These are phyloP conservation scores for Penicillium griseofulvum DNA, from an alignment of 2,329 filamentous ascomycete species.

Conservation along the genomic window DNA sequence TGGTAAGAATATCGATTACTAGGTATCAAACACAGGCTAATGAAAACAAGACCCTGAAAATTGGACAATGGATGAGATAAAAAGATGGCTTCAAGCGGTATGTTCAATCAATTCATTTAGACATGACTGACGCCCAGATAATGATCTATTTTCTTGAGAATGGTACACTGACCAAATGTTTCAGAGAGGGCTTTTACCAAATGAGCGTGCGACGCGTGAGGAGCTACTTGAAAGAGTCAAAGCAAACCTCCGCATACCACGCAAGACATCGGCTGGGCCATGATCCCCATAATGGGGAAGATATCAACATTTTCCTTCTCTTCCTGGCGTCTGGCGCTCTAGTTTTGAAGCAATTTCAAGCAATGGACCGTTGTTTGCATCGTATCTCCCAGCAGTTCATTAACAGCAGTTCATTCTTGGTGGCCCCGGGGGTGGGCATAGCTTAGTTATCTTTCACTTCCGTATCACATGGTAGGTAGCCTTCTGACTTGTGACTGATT, in stretches of 20 bases:
- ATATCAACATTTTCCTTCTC: not conserved
- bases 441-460: not conserved
- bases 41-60: conserved; percentile 54
- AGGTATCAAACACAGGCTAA: conserved; percentile 8
- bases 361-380: not conserved
- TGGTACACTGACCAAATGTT: conserved; percentile 2
- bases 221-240: conserved; percentile 67
- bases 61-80: conserved; percentile 80
- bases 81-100: conserved; percentile 77
- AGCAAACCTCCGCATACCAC: conserved; percentile 60
- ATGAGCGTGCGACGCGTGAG: conserved; percentile 57
- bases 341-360: not conserved
- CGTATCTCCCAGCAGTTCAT: not conserved
- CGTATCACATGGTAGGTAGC: not conserved
- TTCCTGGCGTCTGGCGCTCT: not conserved
- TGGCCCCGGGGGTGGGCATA: not conserved
- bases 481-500: not conserved
- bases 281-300: conserved; percentile 5
- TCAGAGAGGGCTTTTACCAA: conserved; percentile 64
- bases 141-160: not conserved
- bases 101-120: conserved; percentile 35
- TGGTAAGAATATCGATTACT: conserved; percentile 44
- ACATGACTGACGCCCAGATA: not conserved
- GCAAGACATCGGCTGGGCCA: conserved; percentile 18
- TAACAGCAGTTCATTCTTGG: not conserved